Evolutionary conservation across 768 basidiomycete genomes (phyloP).

Genomic region (Termitomyces sp.): DNA sequence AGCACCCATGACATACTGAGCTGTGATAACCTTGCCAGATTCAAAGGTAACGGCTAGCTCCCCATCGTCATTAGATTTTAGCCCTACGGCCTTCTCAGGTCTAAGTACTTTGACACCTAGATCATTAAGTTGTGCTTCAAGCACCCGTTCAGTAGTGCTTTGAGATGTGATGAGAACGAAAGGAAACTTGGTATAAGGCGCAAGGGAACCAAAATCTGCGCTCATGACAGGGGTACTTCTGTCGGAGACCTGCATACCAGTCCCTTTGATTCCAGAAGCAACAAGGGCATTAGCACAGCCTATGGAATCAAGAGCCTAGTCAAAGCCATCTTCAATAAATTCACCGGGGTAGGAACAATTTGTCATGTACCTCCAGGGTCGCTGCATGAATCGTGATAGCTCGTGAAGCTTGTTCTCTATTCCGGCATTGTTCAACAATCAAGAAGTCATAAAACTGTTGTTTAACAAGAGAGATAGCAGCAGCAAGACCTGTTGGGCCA

Average conservation of each 20-base stretch:
- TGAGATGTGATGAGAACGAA: conserved; percentile 39
- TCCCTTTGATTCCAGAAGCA: conserved; percentile 27
- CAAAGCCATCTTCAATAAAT: neutral
- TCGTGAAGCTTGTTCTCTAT: conserved; percentile 32
- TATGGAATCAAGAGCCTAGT: conserved; percentile 41
- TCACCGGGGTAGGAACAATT: neutral
- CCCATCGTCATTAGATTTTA: conserved; percentile 25
- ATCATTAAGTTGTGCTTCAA: conserved; percentile 27
- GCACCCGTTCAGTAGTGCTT: conserved; percentile 33
- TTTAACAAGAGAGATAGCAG: conserved; percentile 38
- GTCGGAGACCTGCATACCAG: conserved; percentile 21
- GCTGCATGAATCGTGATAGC: conserved; percentile 45
- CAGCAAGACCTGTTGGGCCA: conserved; percentile 42
- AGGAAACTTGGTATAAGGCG: conserved; percentile 36
- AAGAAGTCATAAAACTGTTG: conserved; percentile 36
- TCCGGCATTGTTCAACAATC: conserved; percentile 32
- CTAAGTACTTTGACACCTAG: conserved; percentile 28
- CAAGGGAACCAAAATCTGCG: conserved; percentile 28
- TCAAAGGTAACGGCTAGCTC: conserved; percentile 40
- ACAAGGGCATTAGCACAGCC: conserved; percentile 33
- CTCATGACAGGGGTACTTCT: conserved; percentile 21
- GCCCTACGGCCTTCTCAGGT: conserved; percentile 33
- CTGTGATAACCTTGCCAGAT: conserved; percentile 33
- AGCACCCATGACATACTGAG: conserved; percentile 45
- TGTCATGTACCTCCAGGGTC: conserved; percentile 39